Evolutionary conservation across 1,284 basidiomycete genomes (phyloP), one percentile per base, ranked within the genome.

Genomic region (Exsudoporus floridanus): DNA sequence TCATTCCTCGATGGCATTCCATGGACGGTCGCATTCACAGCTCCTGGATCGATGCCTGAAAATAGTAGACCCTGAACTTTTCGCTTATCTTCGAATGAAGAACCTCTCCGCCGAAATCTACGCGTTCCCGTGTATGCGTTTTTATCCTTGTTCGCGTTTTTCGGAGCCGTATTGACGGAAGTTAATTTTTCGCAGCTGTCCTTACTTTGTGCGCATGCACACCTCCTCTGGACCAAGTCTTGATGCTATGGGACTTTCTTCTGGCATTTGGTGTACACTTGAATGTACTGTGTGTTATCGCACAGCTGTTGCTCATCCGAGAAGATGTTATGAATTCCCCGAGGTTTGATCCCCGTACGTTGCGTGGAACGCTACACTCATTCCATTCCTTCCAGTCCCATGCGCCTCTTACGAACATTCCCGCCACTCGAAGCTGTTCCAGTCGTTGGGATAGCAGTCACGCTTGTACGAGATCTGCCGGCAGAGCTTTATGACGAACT

Each of bases 51-150:
- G 86, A 57, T 98, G 94, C 66, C 76, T 99, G 21, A 86, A 92
- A 65, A 88, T 93, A 41, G 88, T 97, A 12, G 96, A 99, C 67
- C 82, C 86, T 0, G 89, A 94, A 39, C 78, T 99, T 16, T 96
- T 83, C 66, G 76, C 78, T 13, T 81, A 94, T 70, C 76, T 99
- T 36, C 82, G 89, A 31, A 88, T 86, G 35, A 96, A 95, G 69
- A 95, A 95, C 58, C 82, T 99, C n/a, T 90, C 88, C n/a, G 96
- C 96, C 6, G 94, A 98, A 68, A 84, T 99, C 33, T 98, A 98
- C 70, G 96, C 95, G 1, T 98, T 99, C 65, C 92, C 96, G 42
- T 97, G 94, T 94, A 63, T 53, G 90, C 78, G 31, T 34, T 27
- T 33, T 44, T 23, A 23, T 18, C 21, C 21, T 28, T 49, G 35